Percentiles rank a stretch among this genome's conserved stretches.
These are phyloP conservation scores for Aspergillus pseudonomiae DNA, from an alignment of 2,329 filamentous ascomycete species.

Conservation along the genomic window DNA sequence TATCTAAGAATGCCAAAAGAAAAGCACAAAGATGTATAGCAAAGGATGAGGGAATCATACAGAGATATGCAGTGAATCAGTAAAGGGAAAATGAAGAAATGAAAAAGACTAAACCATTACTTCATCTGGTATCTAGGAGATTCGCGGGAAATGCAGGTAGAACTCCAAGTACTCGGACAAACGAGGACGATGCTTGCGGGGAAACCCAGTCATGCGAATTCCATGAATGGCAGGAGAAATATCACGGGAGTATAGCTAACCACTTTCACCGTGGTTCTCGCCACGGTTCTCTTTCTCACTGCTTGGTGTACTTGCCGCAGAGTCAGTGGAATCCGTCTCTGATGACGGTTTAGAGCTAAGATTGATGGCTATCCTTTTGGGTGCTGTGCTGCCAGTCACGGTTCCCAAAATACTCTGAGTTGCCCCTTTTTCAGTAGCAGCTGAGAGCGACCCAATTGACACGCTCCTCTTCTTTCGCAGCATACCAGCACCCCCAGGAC, in stretches of 20 bases:
- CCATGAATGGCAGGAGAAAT: conserved; percentile 11
- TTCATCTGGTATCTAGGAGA: conserved; percentile 32
- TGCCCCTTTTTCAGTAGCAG: conserved; percentile 30
- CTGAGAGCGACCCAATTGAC: conserved; percentile 29
- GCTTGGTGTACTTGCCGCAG: conserved; percentile 22
- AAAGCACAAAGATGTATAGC: conserved; percentile 11
- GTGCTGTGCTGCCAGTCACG: conserved; percentile 23
- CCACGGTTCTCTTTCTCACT: conserved; percentile 37
- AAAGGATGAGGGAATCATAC: conserved; percentile 20
- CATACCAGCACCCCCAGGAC: conserved; percentile 35
- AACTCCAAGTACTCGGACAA: conserved; percentile 15
- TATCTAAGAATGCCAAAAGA: conserved; percentile 16
- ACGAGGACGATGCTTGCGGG: conserved; percentile 17
- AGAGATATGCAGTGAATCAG: conserved; percentile 8
- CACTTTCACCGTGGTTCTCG: conserved; percentile 27
- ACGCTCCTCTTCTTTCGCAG: conserved; percentile 38
- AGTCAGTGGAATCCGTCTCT: conserved; percentile 20
- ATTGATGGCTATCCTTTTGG: conserved; percentile 47
- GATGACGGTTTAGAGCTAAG: conserved; percentile 29
- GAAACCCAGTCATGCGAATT: conserved; percentile 7
- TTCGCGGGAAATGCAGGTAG: conserved; percentile 23
- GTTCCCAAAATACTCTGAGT: conserved; percentile 18
- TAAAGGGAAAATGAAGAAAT: conserved; percentile 13
- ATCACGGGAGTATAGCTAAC: conserved; percentile 16
- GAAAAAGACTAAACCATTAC: conserved; percentile 15